These are phyloP conservation scores for Penicillium sp. DNA, from an alignment of 2,329 filamentous ascomycete species.

Conservation along the genomic window DNA sequence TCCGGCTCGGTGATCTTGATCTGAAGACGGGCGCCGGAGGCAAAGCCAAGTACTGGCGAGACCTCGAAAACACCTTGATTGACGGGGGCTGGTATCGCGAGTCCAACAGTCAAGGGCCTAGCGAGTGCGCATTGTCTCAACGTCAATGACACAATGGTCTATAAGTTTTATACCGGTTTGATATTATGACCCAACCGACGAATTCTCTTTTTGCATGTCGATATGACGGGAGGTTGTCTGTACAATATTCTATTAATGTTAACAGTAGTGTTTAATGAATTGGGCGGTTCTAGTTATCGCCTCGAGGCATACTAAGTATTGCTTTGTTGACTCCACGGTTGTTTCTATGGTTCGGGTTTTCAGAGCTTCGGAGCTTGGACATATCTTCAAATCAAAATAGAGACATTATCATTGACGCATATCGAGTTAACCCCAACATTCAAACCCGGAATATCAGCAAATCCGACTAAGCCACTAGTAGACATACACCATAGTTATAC, in stretches of 20 bases:
- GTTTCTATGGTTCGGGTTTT: background rate
- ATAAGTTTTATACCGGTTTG: background rate
- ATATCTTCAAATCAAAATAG: background rate
- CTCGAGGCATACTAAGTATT: too few species aligned
- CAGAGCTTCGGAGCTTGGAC: background rate
- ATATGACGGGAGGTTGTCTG: background rate
- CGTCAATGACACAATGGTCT: background rate
- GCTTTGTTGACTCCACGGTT: background rate
- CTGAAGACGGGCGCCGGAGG: slow-evolving; percentile 61
- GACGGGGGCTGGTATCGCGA: slow-evolving; percentile 63
- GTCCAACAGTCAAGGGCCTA: slow-evolving; percentile 30
- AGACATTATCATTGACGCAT: background rate
- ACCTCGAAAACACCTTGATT: slow-evolving; percentile 59
- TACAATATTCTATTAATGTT: background rate
- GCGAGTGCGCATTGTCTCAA: slow-evolving; percentile 31
- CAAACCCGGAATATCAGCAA: too few species aligned
- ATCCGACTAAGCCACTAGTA: too few species aligned
- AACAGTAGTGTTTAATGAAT: background rate
- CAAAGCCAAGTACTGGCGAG: slow-evolving; percentile 66
- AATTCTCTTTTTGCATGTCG: background rate
- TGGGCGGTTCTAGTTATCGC: background rate
- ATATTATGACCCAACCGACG: background rate
- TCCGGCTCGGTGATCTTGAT: slow-evolving; percentile 70
- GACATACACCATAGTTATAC: background rate
- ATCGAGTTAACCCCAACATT: background rate